Evolutionary conservation across 1,284 basidiomycete genomes (phyloP).

Genomic region (Sporisorium exsertum): DNA sequence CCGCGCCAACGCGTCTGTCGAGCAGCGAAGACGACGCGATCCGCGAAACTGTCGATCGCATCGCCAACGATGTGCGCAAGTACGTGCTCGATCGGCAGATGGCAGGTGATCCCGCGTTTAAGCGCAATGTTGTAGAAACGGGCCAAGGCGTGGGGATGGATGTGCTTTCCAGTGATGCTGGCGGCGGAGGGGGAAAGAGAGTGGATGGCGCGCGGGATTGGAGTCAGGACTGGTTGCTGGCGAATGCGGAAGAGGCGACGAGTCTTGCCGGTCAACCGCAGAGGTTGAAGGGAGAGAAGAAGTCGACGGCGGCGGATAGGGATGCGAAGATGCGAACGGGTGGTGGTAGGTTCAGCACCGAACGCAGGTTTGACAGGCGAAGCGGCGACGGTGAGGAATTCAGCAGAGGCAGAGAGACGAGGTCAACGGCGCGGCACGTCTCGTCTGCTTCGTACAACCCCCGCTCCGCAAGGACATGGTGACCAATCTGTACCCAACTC

Average conservation of each 20-base stretch:
- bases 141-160: too few relatives aligned
- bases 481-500: background rate
- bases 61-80: slow-evolving; percentile 39
- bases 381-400: background rate
- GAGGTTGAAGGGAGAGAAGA: slow-evolving; percentile 7
- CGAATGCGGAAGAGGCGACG: slow-evolving; percentile 30
- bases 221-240: slow-evolving; percentile 29
- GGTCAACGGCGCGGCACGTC: background rate
- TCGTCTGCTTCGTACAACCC: background rate
- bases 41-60: slow-evolving; percentile 47
- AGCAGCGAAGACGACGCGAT: slow-evolving; percentile 43
- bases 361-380: background rate
- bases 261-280: slow-evolving; percentile 26
- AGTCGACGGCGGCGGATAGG: background rate
- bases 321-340: background rate
- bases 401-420: background rate
- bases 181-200: background rate
- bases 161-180: background rate
- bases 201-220: slow-evolving; percentile 4
- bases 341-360: background rate
- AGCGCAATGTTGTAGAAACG: too few relatives aligned
- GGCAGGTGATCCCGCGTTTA: background rate
- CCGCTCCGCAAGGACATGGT: background rate
- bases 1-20: background rate
- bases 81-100: slow-evolving; percentile 39